phyloP scores from a whole-genome alignment of 2,329 filamentous ascomycete species.

The Ascosphaera apis region DNA sequence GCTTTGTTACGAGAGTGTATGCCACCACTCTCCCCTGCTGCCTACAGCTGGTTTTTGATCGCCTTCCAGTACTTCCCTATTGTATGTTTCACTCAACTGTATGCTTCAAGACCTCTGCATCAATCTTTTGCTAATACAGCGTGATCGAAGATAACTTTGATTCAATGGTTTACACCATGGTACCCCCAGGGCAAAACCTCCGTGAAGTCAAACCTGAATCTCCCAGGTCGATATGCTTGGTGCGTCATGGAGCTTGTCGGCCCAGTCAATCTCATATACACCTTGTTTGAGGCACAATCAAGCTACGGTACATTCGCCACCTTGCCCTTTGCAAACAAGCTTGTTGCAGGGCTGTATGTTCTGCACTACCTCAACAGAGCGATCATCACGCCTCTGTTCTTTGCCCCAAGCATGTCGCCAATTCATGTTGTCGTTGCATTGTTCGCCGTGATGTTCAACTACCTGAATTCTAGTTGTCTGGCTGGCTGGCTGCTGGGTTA shows the following conservation, averaged over 20 bases:
- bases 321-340: conserved; percentile 15
- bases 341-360: conserved; percentile 27
- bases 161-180: conserved; percentile 57
- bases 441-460: conserved; percentile 48
- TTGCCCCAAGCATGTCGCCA: conserved; percentile 78
- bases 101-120: conserved; percentile 1
- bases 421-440: conserved; percentile 49
- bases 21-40: conserved; percentile 15
- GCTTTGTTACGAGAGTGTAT: conserved; percentile 13
- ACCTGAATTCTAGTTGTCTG: conserved; percentile 55
- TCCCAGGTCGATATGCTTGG: conserved; percentile 80
- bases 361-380: conserved; percentile 87
- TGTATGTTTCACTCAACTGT: conserved; percentile 12
- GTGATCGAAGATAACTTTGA: conserved; percentile 35
- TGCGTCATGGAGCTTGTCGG: conserved; percentile 67
- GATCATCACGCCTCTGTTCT: conserved; percentile 52
- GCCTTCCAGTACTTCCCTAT: conserved; percentile 22
- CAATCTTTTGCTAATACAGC: conserved; percentile 5
- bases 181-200: conserved; percentile 92
- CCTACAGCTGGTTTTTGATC: conserved; percentile 14
- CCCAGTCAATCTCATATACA: conserved; percentile 55
- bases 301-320: conserved; percentile 5
- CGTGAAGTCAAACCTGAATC: conserved; percentile 45
- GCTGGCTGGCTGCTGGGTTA: conserved; percentile 68
- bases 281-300: conserved; percentile 28